Evolutionary conservation across 169 alveolate species (phyloP).

Genomic region (Blepharisma undulans): DNA sequence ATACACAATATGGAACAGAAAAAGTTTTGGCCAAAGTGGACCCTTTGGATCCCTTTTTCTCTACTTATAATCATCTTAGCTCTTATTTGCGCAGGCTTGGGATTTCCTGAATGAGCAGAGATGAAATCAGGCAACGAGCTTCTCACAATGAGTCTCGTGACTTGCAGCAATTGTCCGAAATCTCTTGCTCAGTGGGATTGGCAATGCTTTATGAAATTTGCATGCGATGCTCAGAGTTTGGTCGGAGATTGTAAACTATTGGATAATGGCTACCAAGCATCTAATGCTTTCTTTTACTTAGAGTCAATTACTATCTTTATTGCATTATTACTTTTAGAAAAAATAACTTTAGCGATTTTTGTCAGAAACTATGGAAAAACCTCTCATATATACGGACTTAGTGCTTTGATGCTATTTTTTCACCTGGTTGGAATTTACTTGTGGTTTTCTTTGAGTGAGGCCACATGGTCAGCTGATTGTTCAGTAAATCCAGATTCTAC

Average conservation of each 20-base stretch:
- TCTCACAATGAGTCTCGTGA: background rate
- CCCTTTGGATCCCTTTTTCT: background rate
- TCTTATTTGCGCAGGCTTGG: background rate
- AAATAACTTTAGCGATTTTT: background rate
- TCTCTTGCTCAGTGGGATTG: background rate
- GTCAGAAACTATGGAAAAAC: background rate
- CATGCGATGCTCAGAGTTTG: background rate
- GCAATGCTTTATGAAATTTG: background rate
- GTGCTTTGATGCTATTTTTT: background rate
- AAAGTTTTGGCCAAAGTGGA: background rate
- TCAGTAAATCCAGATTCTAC: background rate
- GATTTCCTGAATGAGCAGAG: background rate
- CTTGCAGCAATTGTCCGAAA: background rate
- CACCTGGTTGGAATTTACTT: background rate
- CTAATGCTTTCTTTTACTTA: background rate
- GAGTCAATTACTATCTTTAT: background rate
- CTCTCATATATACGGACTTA: background rate
- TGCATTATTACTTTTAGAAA: background rate
- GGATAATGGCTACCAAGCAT: background rate
- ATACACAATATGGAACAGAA: background rate
- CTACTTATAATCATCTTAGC: background rate
- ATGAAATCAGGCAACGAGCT: background rate
- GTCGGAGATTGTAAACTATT: background rate
- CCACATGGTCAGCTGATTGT: background rate
- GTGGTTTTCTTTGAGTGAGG: background rate